phyloP scores from a whole-genome alignment of 31 red algal species.

The Porphyra umbilicalis region DNA sequence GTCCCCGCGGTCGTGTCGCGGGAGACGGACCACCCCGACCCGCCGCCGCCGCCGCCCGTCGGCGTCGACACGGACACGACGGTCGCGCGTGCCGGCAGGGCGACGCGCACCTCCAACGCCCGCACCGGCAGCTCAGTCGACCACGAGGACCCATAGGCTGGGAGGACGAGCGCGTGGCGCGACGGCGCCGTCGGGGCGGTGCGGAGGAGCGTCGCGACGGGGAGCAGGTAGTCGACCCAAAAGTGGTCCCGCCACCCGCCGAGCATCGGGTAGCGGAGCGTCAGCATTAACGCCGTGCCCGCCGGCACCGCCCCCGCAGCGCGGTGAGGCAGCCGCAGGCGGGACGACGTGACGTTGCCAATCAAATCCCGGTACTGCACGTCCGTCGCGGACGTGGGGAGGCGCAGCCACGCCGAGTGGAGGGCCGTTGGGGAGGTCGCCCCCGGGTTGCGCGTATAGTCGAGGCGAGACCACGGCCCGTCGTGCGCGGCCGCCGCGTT shows the following conservation, averaged over 20 bases:
- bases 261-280: slow-evolving; percentile 73
- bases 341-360: slow-evolving; percentile 76
- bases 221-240: slow-evolving; percentile 57
- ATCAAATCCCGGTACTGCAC: slow-evolving; percentile 72
- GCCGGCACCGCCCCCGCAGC: background rate
- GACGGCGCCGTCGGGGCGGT: background rate
- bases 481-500: slow-evolving; percentile 53
- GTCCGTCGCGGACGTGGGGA: slow-evolving; percentile 39
- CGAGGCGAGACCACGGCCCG: slow-evolving; percentile 68
- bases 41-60: background rate
- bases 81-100: background rate
- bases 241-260: slow-evolving; percentile 89
- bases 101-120: background rate
- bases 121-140: background rate
- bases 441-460: slow-evolving; percentile 10
- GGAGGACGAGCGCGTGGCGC: background rate
- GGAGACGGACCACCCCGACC: background rate
- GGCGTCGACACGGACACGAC: background rate
- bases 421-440: slow-evolving; percentile 12
- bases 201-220: slow-evolving; percentile 4
- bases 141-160: background rate
- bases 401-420: slow-evolving; percentile 48
- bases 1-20: background rate
- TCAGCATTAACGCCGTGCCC: slow-evolving; percentile 27
- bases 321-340: slow-evolving; percentile 16